phyloP scores from a whole-genome alignment of 495 filamentous ascomycete species.

The Penicillium odoratum region DNA sequence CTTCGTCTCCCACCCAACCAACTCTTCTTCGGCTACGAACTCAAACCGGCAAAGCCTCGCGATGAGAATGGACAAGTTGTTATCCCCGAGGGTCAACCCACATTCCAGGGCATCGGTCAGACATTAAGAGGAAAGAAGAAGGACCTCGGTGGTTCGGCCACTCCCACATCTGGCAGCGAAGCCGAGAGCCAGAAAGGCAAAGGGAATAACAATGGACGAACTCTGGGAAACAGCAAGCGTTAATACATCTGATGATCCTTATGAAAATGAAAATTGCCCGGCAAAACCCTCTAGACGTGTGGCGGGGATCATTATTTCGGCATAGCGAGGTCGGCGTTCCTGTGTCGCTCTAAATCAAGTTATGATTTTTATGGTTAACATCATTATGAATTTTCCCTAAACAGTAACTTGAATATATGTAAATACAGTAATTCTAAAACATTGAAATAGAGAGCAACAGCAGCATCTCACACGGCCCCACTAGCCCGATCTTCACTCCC shows the following conservation, averaged over 20 bases:
- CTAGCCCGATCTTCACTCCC: background rate
- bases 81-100: conserved; percentile 62
- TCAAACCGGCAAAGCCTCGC: conserved; percentile 81
- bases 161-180: conserved; percentile 38
- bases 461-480: no score
- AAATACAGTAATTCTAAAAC: no score
- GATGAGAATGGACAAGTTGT: conserved; percentile 63
- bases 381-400: no score
- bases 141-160: conserved; percentile 37
- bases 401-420: no score
- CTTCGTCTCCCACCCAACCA: conserved; percentile 84
- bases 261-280: conserved; percentile 12
- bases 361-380: background rate
- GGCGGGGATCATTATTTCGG: conserved; percentile 8
- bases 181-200: conserved; percentile 33
- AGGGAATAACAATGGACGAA: conserved; percentile 21
- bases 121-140: conserved; percentile 72
- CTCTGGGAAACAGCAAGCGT: conserved; percentile 22
- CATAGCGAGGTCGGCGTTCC: conserved; percentile 29
- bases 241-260: conserved; percentile 11
- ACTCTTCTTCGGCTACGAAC: conserved; percentile 92
- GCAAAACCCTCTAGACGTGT: conserved; percentile 17
- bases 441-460: no score
- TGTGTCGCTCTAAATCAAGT: background rate
- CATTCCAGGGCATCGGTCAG: conserved; percentile 86